These are phyloP conservation scores for Phellinidium pouzarii DNA, from an alignment of 1,284 basidiomycete genomes.

Conservation along the genomic window DNA sequence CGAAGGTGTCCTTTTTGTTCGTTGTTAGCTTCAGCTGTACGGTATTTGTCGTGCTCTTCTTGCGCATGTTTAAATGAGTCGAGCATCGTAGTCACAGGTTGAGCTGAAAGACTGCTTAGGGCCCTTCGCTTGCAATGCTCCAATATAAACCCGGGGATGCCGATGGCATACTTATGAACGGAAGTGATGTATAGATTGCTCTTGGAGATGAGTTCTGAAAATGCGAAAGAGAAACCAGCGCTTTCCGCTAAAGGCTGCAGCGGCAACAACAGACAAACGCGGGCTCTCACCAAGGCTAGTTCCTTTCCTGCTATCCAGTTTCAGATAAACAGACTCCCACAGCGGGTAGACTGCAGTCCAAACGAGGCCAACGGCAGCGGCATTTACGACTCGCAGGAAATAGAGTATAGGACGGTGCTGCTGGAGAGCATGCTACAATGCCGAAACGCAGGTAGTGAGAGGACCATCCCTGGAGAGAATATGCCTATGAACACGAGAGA, in stretches of 20 bases:
- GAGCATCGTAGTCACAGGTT: neutral
- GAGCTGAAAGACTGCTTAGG: no score
- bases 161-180: no score
- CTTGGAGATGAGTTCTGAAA: no score
- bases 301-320: neutral
- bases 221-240: neutral
- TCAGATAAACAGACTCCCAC: slow-evolving; percentile 33
- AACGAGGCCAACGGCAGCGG: slow-evolving; percentile 47
- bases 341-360: slow-evolving; percentile 49
- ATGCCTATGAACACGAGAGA: slow-evolving; percentile 44
- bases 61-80: neutral
- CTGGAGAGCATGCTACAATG: slow-evolving; percentile 41
- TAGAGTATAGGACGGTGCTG: slow-evolving; percentile 34
- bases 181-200: no score
- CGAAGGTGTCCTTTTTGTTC: slow-evolving; percentile 4
- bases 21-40: neutral
- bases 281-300: neutral
- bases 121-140: no score
- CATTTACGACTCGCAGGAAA: slow-evolving; percentile 46
- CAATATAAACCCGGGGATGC: no score
- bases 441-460: slow-evolving; percentile 44
- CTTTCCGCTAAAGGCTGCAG: slow-evolving; percentile 1
- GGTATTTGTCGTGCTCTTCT: neutral
- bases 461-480: slow-evolving; percentile 43
- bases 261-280: neutral